A percentile compares a stretch with the other conserved stretches of the same genome.
Conservation (phyloP, 257 asterid genomes). For the Primulina eburnea region DNA sequence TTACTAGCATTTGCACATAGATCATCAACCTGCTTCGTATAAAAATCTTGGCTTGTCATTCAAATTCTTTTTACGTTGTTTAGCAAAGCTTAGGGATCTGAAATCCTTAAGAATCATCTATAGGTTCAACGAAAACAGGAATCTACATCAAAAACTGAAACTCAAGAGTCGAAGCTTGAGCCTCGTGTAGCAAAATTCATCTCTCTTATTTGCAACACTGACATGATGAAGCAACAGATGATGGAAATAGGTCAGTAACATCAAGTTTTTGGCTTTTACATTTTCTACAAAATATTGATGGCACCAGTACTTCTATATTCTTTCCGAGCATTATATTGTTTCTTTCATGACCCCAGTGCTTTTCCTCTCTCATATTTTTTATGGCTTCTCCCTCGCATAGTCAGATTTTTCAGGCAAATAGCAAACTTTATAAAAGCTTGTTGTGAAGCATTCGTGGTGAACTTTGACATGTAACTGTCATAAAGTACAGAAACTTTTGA, state of each 20-base stretch:
- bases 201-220: slow-evolving; percentile 77
- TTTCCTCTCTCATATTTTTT: slow-evolving; percentile 9
- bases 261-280: neutral
- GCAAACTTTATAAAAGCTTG: slow-evolving; percentile 19
- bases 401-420: neutral
- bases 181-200: slow-evolving; percentile 76
- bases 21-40: neutral
- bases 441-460: neutral
- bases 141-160: slow-evolving; percentile 34
- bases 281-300: neutral
- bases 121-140: slow-evolving; percentile 45
- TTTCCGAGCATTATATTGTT: slow-evolving; percentile 9
- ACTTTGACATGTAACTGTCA: slow-evolving; percentile 6
- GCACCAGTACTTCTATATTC: slow-evolving; percentile 11
- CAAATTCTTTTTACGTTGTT: neutral
- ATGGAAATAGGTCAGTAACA: slow-evolving; percentile 72
- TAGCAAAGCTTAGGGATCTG: slow-evolving; percentile 15
- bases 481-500: neutral
- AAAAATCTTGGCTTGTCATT: neutral
- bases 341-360: neutral
- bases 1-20: neutral
- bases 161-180: slow-evolving; percentile 73
- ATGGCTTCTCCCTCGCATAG: neutral
- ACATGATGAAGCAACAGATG: slow-evolving; percentile 99
- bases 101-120: slow-evolving; percentile 19